Conservation (phyloP, 768 basidiomycete species). For the Pleurotus cornucopiae region DNA sequence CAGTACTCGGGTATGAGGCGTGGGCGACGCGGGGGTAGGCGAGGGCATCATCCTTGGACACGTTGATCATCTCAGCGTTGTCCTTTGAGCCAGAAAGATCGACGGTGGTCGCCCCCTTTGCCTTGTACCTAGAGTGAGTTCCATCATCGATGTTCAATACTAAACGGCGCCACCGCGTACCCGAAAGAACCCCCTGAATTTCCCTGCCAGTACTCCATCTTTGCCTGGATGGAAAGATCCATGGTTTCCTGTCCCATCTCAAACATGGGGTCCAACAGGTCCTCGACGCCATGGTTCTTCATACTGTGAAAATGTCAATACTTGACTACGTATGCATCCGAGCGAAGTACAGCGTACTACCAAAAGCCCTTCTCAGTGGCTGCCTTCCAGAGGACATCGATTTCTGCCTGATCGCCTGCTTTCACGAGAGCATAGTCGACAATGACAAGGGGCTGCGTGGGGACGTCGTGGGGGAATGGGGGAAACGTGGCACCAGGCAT, state of each 20-base stretch:
- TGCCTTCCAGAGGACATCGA: conserved; percentile 36
- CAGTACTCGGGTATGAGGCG: conserved; percentile 37
- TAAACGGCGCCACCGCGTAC: conserved; percentile 16
- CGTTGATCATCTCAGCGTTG: conserved; percentile 41
- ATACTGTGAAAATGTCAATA: conserved; percentile 20
- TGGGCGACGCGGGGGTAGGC: conserved; percentile 36
- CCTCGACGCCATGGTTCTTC: conserved; percentile 39
- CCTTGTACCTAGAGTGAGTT: conserved; percentile 35
- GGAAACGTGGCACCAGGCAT: conserved; percentile 13
- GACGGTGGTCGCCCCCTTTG: conserved; percentile 37
- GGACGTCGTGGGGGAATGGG: conserved; percentile 37
- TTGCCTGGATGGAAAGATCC: conserved; percentile 35
- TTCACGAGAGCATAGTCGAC: conserved; percentile 36
- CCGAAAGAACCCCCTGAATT: conserved; percentile 35
- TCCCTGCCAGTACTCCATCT: conserved; percentile 39
- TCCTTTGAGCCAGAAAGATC: conserved; percentile 43
- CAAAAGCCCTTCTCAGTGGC: conserved; percentile 45
- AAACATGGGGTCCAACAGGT: conserved; percentile 35
- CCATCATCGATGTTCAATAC: background rate
- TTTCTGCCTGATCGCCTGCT: conserved; percentile 29
- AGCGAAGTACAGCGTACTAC: conserved; percentile 30
- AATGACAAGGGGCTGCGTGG: conserved; percentile 37
- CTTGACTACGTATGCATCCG: background rate
- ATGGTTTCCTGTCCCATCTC: conserved; percentile 37
- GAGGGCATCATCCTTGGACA: conserved; percentile 47